Base-by-base conservation (phyloP, 257 asterid genomes). In the Coffea canephora region DNA sequence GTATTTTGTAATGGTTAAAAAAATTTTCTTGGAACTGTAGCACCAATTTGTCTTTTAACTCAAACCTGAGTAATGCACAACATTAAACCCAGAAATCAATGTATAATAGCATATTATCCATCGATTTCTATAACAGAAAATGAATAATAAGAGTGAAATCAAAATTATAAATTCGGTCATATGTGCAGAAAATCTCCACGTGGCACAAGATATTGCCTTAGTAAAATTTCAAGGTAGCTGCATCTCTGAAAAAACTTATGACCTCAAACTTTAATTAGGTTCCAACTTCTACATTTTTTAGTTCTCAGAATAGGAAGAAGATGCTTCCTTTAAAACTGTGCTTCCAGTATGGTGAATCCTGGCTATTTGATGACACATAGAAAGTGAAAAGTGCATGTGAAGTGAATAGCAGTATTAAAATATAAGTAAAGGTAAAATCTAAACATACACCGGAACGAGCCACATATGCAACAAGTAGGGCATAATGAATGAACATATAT, bases 391-490 rank as follows among this genome's bases (percentile, higher is more conserved):
- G 52, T n/a, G 68, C 50, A 27, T 50, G 16, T 31, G 34, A 75
- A 68, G 27, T 25, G 15, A 69, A 55, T 55, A 41, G 10, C 3
- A 50, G 6, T 31, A 52, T 57, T 34, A 13, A 34, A 19, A 31
- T 18, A 84, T 73, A 12, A 62, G 62, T 73, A 61, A 34, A 73
- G 48, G 45, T 36, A 75, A 70, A 77, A 62, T 46, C 10, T 41
- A 75, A 80, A 74, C 92, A 27, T 91, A 95, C 98, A 79, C 19
- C 68, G 98, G 98, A 86, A 93, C 98, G 98, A 70, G 98, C 97
- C 71, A 93, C 95, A 73, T 95, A 95, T 77, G 99, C 99, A 82
- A 95, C 95, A 55, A 95, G 96, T 84, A 95, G 98, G 9, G 98
- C 95, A 54, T 95, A 95, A 80, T 95, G 99, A 77, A 95, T 95